Evolutionary conservation across 2,329 filamentous ascomycete genomes (phyloP).

Genomic region (Podosphaera leucotricha): DNA sequence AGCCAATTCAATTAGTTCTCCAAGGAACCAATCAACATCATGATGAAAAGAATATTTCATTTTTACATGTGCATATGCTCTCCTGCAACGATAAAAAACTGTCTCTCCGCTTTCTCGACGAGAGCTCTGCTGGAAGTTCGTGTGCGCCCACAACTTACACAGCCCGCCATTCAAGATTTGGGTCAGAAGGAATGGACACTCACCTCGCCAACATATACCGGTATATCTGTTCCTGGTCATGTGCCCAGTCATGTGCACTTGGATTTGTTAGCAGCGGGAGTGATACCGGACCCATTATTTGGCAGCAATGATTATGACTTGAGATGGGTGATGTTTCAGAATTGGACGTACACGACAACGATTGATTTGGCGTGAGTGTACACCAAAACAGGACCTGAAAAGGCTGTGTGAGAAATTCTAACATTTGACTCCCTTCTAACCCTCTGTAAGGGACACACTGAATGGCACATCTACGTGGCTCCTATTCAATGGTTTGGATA

Average conservation of each 20-base stretch:
- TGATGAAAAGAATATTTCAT: neutral
- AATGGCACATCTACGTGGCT: conserved; percentile 25
- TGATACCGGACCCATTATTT: conserved; percentile 21
- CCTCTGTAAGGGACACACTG: conserved; percentile 8
- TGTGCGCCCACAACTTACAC: neutral
- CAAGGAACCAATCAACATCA: neutral
- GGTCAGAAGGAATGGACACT: neutral
- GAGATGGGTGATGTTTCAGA: conserved; percentile 31
- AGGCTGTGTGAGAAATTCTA: neutral
- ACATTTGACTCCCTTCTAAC: conserved; percentile 1
- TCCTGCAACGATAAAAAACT: neutral
- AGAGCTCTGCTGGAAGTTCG: neutral
- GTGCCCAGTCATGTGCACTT: conserved; percentile 35
- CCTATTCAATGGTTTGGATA: conserved; percentile 38
- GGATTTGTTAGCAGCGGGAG: conserved; percentile 27
- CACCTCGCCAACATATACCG: conserved; percentile 7
- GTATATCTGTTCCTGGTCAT: conserved; percentile 27
- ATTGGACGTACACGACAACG: conserved; percentile 36
- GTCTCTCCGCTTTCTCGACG: neutral
- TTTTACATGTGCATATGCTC: neutral
- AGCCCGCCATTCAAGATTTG: neutral
- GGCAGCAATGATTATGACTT: conserved; percentile 35
- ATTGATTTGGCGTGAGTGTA: conserved; percentile 17
- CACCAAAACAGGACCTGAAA: neutral
- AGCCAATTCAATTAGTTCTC: no score